Conservation (phyloP, 2,329 filamentous ascomycete genomes). For the Laburnicola sp. region DNA sequence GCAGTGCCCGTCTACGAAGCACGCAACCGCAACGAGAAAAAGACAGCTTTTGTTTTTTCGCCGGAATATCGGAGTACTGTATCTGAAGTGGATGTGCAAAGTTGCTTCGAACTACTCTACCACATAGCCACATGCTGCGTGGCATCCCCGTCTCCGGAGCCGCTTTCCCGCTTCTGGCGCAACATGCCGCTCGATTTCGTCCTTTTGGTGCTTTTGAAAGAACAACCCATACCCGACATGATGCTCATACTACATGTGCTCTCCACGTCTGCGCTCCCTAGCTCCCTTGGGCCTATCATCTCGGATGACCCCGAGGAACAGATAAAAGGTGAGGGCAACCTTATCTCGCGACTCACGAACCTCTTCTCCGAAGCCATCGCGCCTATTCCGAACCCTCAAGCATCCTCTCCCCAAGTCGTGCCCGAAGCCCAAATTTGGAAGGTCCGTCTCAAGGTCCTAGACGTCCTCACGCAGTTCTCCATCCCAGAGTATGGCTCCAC, state of each 20-base stretch:
- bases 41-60: conserved; percentile 30
- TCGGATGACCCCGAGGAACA: conserved; percentile 49
- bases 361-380: conserved; percentile 62
- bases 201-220: conserved; percentile 67
- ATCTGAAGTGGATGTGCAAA: conserved; percentile 64
- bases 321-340: conserved; percentile 46
- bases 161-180: conserved; percentile 64
- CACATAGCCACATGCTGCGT: conserved; percentile 64
- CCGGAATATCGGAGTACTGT: conserved; percentile 51
- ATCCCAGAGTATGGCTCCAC: conserved; percentile 61
- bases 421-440: conserved; percentile 46
- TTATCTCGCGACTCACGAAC: conserved; percentile 66
- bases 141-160: conserved; percentile 41
- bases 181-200: conserved; percentile 68
- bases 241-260: conserved; percentile 67
- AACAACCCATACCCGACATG: conserved; percentile 67
- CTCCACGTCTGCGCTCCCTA: conserved; percentile 64
- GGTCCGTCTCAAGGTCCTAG: conserved; percentile 52
- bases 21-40: conserved; percentile 33
- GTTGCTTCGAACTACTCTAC: conserved; percentile 68
- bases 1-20: conserved; percentile 52
- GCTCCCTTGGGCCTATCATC: conserved; percentile 68
- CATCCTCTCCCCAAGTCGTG: conserved; percentile 21
- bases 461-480: conserved; percentile 60
- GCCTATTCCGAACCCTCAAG: conserved; percentile 29